Percentiles rank a stretch among this genome's conserved stretches.
Conservation (phyloP, 192 early-diverging fungal genomes). For the Rhizophagus sp. region DNA sequence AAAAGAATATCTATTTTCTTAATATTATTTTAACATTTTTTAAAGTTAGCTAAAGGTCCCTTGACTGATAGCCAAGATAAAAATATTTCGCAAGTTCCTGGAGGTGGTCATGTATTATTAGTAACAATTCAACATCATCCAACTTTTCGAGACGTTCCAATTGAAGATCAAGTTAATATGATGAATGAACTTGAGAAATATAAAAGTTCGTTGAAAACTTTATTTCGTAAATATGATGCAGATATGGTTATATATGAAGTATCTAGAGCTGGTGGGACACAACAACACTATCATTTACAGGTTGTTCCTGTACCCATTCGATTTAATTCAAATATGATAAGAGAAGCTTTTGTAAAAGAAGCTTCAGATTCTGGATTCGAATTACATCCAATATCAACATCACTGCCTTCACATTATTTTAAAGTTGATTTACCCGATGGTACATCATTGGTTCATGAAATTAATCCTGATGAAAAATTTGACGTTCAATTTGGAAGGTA, state of each 20-base stretch:
- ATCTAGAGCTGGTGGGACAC: slow-evolving; percentile 50
- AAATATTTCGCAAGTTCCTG: slow-evolving; percentile 52
- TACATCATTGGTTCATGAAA: slow-evolving; percentile 43
- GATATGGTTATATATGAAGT: slow-evolving; percentile 78
- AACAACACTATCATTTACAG: slow-evolving; percentile 74
- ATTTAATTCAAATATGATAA: slow-evolving; percentile 39
- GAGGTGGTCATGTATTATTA: slow-evolving; percentile 82
- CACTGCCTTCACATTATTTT: slow-evolving; percentile 40
- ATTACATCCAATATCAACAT: neutral
- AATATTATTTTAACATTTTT: neutral
- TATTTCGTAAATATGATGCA: slow-evolving; percentile 60
- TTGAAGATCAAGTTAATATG: slow-evolving; percentile 40
- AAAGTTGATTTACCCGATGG: slow-evolving; percentile 60
- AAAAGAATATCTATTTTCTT: neutral
- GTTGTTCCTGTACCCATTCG: slow-evolving; percentile 60
- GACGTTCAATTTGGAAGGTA: slow-evolving; percentile 81
- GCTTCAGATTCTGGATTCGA: slow-evolving; percentile 27
- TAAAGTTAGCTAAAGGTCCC: slow-evolving; percentile 82
- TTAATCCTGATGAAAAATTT: slow-evolving; percentile 50
- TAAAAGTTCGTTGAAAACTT: slow-evolving; percentile 50
- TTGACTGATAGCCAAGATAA: slow-evolving; percentile 49
- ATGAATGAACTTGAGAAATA: slow-evolving; percentile 56
- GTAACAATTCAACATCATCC: slow-evolving; percentile 52
- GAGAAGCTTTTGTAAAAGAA: slow-evolving; percentile 44
- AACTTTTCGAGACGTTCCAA: slow-evolving; percentile 45